These are phyloP conservation scores for Fusarium torulosum DNA, from an alignment of 2,329 filamentous ascomycete genomes.

Conservation along the genomic window DNA sequence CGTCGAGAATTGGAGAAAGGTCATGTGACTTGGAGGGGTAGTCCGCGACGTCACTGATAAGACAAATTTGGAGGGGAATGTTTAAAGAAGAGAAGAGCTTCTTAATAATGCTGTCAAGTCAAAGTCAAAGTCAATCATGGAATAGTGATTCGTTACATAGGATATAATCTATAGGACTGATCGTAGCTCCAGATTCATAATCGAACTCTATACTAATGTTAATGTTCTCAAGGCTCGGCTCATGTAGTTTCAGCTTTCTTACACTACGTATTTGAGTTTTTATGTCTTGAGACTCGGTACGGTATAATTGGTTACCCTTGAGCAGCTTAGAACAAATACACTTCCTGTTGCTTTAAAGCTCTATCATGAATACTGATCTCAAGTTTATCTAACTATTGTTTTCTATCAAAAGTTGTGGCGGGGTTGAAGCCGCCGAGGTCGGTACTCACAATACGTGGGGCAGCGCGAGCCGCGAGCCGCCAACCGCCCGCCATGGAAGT, in stretches of 20 bases:
- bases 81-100: background rate
- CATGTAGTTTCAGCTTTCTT: background rate
- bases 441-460: slow-evolving; percentile 45
- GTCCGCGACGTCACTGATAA: slow-evolving; percentile 34
- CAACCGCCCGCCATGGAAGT: slow-evolving; percentile 19
- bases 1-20: background rate
- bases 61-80: background rate
- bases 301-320: background rate
- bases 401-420: slow-evolving; percentile 32
- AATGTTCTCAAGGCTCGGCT: background rate
- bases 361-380: background rate
- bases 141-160: background rate
- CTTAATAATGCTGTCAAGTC: background rate
- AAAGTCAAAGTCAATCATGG: too few relatives aligned
- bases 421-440: slow-evolving; percentile 45
- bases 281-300: background rate
- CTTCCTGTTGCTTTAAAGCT: background rate
- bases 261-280: too few relatives aligned
- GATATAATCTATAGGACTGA: background rate
- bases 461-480: slow-evolving; percentile 41
- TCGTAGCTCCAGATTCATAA: too few relatives aligned
- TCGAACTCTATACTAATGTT: background rate
- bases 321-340: background rate
- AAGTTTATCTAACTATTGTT: background rate
- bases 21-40: slow-evolving; percentile 44